Percentiles rank a stretch among this genome's conserved stretches.
Conservation (phyloP, 139 green algal species). For the Closterium sp. region DNA sequence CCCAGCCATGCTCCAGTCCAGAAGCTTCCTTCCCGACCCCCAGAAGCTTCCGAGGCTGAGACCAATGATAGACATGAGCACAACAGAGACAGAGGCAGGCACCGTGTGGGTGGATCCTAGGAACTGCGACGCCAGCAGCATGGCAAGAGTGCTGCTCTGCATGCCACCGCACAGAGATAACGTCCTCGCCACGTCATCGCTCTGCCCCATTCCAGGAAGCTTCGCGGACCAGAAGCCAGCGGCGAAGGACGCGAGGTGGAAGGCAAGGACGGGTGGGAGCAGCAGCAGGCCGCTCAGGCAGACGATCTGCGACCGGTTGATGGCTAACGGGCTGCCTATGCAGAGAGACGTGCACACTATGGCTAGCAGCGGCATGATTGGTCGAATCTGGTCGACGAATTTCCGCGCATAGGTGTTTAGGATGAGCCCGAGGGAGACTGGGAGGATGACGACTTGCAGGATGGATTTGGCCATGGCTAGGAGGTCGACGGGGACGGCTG, state of each 20-base stretch:
- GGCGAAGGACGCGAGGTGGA: conserved; percentile 15
- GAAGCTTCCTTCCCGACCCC: conserved; percentile 13
- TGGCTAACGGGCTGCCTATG: conserved; percentile 33
- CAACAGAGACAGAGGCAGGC: conserved; percentile 34
- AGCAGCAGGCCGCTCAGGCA: neutral
- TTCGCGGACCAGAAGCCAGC: neutral
- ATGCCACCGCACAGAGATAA: conserved; percentile 28
- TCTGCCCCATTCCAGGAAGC: conserved; percentile 15
- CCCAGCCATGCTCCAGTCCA: neutral
- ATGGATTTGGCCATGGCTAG: conserved; percentile 36
- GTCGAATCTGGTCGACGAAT: neutral
- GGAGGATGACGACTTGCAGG: too few species aligned
- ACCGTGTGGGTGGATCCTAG: conserved; percentile 11
- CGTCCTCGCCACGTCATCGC: conserved; percentile 15
- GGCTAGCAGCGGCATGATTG: conserved; percentile 8
- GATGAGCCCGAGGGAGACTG: neutral
- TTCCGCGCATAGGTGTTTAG: conserved; percentile 1
- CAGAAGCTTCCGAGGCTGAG: conserved; percentile 28
- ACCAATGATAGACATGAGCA: conserved; percentile 44
- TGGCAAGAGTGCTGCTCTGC: conserved; percentile 46
- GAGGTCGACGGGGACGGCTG: conserved; percentile 68
- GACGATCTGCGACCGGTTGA: conserved; percentile 18
- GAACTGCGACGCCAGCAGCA: conserved; percentile 32
- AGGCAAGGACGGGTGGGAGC: conserved; percentile 27
- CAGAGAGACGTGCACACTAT: conserved; percentile 39